Percentiles rank a stretch among this genome's conserved stretches.
Evolutionary conservation across 1,284 basidiomycete genomes (phyloP).

Genomic region (Vanrija humicola): DNA sequence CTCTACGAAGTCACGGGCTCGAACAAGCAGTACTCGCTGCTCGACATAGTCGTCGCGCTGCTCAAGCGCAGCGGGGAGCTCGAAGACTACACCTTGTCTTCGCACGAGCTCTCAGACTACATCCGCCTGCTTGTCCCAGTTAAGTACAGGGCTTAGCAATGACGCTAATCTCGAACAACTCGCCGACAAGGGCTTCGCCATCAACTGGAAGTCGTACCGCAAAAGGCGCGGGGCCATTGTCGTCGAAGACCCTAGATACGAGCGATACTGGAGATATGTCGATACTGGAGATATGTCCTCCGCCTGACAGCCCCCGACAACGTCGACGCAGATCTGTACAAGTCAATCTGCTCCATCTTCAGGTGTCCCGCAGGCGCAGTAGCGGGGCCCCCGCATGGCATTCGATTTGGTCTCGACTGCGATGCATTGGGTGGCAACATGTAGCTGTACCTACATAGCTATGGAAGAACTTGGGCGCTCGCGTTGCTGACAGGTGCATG

Average conservation of each 20-base stretch:
- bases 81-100: background rate
- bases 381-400: too few species aligned
- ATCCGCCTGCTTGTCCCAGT: background rate
- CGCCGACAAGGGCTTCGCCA: too few species aligned
- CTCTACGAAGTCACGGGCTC: too few species aligned
- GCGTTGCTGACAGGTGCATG: too few species aligned
- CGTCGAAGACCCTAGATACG: too few species aligned
- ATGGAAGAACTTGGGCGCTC: too few species aligned
- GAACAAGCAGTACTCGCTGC: background rate
- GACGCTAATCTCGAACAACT: background rate
- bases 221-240: too few species aligned
- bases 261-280: background rate
- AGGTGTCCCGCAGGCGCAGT: too few species aligned
- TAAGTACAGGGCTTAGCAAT: background rate
- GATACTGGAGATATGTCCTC: background rate
- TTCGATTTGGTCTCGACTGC: too few species aligned
- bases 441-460: too few species aligned
- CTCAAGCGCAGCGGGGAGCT: background rate
- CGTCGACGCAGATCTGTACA: background rate
- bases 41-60: background rate
- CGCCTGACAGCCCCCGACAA: background rate
- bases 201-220: too few species aligned
- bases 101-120: background rate
- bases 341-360: background rate
- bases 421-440: too few species aligned